Conservation (phyloP, 2,329 filamentous ascomycete species). For the Phialocephala sp. region DNA sequence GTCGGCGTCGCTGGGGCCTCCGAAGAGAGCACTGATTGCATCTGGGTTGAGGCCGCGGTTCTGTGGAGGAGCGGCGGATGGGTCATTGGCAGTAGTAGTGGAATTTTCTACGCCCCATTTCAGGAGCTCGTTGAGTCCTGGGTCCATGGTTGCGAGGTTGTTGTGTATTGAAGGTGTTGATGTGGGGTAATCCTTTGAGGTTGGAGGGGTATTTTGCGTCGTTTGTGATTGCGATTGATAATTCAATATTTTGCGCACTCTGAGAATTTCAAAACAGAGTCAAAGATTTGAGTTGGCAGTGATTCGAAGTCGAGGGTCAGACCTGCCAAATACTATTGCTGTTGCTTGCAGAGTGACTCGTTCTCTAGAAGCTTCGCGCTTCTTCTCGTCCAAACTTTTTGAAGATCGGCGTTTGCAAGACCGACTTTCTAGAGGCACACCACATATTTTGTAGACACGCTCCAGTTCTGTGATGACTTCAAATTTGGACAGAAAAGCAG, state of each 20-base stretch:
- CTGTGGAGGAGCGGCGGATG: slow-evolving; percentile 34
- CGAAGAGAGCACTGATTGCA: slow-evolving; percentile 75
- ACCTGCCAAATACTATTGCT: background rate
- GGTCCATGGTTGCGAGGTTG: slow-evolving; percentile 36
- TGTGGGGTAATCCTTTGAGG: slow-evolving; percentile 12
- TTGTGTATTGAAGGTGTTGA: slow-evolving; percentile 19
- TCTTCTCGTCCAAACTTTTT: slow-evolving; percentile 10
- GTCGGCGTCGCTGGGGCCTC: slow-evolving; percentile 87
- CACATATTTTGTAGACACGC: background rate
- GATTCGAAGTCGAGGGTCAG: background rate
- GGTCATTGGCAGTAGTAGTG: slow-evolving; percentile 43
- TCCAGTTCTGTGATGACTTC: slow-evolving; percentile 2
- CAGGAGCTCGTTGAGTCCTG: slow-evolving; percentile 43
- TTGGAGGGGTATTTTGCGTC: slow-evolving; percentile 24
- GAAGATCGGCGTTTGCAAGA: background rate
- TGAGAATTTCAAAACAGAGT: no score
- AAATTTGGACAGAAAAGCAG: background rate
- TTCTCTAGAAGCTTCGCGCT: background rate
- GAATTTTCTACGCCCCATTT: slow-evolving; percentile 63
- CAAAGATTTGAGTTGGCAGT: background rate
- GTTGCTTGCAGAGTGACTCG: background rate
- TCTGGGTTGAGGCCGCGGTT: slow-evolving; percentile 65
- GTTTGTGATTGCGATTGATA: background rate
- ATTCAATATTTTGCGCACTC: background rate
- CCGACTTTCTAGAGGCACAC: background rate